These are phyloP conservation scores for Bipolaris cookei DNA, from an alignment of 2,329 filamentous ascomycete genomes.

Conservation along the genomic window DNA sequence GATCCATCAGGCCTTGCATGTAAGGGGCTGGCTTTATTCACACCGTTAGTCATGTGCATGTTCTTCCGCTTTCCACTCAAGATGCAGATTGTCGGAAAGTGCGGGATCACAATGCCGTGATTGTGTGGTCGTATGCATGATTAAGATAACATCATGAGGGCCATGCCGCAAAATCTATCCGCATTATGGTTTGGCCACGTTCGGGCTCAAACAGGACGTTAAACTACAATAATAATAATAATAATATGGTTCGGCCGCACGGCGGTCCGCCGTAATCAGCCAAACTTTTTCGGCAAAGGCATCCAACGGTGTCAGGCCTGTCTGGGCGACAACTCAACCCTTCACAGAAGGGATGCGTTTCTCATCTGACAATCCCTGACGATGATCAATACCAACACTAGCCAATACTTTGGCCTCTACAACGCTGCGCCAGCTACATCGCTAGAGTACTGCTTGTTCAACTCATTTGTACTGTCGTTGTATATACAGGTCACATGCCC, in stretches of 20 bases:
- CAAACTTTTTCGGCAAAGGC: background rate
- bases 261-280: no score
- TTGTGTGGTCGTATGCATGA: background rate
- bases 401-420: background rate
- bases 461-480: conserved; percentile 8
- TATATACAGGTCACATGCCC: conserved; percentile 10
- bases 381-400: background rate
- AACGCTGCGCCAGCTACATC: conserved; percentile 8
- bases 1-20: background rate
- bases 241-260: background rate
- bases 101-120: background rate
- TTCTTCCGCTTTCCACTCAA: background rate
- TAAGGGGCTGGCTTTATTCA: background rate
- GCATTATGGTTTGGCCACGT: background rate
- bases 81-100: background rate
- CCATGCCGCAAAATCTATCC: background rate
- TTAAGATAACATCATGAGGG: background rate
- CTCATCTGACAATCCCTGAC: background rate
- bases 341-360: background rate
- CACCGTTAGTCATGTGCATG: background rate
- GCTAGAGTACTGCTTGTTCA: conserved; percentile 24
- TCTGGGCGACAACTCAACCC: background rate
- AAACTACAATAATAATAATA: no score
- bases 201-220: no score
- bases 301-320: background rate